Evolutionary conservation across 2,329 filamentous ascomycete genomes (phyloP), one percentile per base, ranked within the genome.

Genomic region (Lomentospora prolificans): DNA sequence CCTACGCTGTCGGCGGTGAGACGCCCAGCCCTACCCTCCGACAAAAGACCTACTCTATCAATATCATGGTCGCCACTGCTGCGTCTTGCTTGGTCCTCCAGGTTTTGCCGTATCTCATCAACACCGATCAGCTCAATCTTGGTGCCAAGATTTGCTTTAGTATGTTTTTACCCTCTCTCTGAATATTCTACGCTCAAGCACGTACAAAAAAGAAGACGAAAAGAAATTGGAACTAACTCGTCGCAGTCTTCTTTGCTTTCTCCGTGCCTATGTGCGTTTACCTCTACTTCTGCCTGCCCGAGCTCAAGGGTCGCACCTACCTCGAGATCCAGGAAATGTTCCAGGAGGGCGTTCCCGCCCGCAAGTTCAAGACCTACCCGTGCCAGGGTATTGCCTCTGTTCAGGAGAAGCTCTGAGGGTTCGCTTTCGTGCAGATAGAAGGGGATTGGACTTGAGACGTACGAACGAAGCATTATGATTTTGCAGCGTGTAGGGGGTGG

Each of bases 181-280:
- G 48, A 58, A 48, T 44, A 58, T 24, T 59, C 55, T 57, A 56
- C 50, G 6, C 14, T 33, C n/a, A n/a, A n/a, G n/a, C n/a, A n/a
- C n/a, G n/a, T n/a, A n/a, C n/a, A n/a, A n/a, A n/a, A n/a, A n/a
- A n/a, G n/a, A n/a, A n/a, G n/a, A n/a, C n/a, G n/a, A n/a, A n/a
- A n/a, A n/a, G n/a, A n/a, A n/a, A n/a, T n/a, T n/a, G n/a, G n/a
- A n/a, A 9, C 57, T 59, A n/a, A 52, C 52, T 2, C 46, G 57
- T 60, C 1, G 58, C 59, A 53, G 57, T 62, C 19, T 67, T 72
- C 54, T 59, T 72, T 2, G 65, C 65, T 3, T 67, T 48, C 41
- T 67, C 66, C 25, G 70, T 69, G 57, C 64, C 67, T n/a, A 60
- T 62, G 0, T 70, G 69, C 53, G 64, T 71, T 24, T 74, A 73